phyloP scores from a whole-genome alignment of 768 basidiomycete species.

The Amanita pallidorosea region DNA sequence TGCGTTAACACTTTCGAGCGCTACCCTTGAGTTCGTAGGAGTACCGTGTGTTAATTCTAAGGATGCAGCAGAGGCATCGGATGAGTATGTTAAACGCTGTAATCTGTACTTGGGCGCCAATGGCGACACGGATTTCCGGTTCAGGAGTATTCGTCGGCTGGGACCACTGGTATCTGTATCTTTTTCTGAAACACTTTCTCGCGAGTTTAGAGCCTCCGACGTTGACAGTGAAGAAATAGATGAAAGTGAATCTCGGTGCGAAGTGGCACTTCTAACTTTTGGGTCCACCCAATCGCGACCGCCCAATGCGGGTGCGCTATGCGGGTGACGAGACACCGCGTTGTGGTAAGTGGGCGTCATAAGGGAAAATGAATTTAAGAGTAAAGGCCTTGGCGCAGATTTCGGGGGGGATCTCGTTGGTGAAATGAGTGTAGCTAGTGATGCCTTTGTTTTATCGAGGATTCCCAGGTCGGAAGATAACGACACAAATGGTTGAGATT shows the following conservation, averaged over 20 bases:
- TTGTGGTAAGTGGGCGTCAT: constrained; percentile 21
- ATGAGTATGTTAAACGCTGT: constrained; percentile 23
- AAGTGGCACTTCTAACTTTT: constrained; percentile 23
- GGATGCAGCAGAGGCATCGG: constrained; percentile 30
- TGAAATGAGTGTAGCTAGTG: constrained; percentile 26
- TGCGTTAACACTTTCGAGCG: not conserved
- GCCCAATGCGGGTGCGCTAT: constrained; percentile 21
- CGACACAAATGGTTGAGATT: constrained; percentile 8
- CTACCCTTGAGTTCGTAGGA: not conserved
- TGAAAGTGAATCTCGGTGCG: constrained; percentile 49
- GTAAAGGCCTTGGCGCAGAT: constrained; percentile 53
- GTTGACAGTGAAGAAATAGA: constrained; percentile 55
- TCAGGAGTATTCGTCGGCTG: constrained; percentile 53
- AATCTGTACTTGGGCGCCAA: constrained; percentile 49
- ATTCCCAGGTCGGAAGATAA: constrained; percentile 8
- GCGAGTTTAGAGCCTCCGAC: constrained; percentile 31
- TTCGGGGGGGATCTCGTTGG: constrained; percentile 35
- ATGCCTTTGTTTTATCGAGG: constrained; percentile 28
- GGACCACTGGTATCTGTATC: constrained; percentile 41
- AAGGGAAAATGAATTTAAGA: constrained; percentile 43
- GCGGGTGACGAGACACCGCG: constrained; percentile 21
- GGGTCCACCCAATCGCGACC: constrained; percentile 38
- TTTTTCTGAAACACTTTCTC: constrained; percentile 33
- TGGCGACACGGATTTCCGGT: constrained; percentile 60
- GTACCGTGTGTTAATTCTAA: constrained; percentile 11